Percentiles rank a stretch among this genome's conserved stretches.
phyloP scores from a whole-genome alignment of 192 early-diverging fungal species.

The Lunasporangiospora selenospora region DNA sequence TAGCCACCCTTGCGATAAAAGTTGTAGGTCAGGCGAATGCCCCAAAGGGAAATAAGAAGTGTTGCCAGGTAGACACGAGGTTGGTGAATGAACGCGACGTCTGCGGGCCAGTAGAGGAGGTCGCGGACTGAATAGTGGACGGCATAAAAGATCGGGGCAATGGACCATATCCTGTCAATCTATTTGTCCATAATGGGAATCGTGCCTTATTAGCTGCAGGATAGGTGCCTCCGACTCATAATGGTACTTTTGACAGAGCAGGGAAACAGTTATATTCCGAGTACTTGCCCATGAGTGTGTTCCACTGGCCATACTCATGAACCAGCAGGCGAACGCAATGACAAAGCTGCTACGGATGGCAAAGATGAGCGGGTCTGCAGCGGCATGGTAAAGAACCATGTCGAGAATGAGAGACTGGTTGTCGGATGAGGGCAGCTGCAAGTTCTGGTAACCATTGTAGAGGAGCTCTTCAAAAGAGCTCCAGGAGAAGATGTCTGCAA shows the following conservation, averaged over 20 bases:
- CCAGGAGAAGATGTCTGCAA: conserved; percentile 26
- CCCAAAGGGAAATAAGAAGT: conserved; percentile 70
- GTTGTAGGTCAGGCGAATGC: conserved; percentile 77
- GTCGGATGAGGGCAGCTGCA: conserved; percentile 21
- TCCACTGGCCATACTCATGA: conserved; percentile 48
- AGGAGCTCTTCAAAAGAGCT: conserved; percentile 10
- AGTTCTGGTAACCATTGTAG: conserved; percentile 2
- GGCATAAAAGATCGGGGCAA: conserved; percentile 68
- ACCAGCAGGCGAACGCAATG: conserved; percentile 45
- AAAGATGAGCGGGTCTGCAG: conserved; percentile 48
- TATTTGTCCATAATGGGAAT: conserved; percentile 1
- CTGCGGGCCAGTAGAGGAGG: conserved; percentile 43
- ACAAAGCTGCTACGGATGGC: conserved; percentile 19
- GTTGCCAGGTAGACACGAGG: conserved; percentile 43
- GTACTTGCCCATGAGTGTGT: conserved; percentile 55
- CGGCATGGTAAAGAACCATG: conserved; percentile 32
- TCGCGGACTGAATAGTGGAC: conserved; percentile 62
- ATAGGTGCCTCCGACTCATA: not conserved
- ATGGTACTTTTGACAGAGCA: too few species aligned
- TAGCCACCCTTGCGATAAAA: conserved; percentile 83
- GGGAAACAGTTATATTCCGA: too few species aligned
- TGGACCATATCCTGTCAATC: conserved; percentile 83
- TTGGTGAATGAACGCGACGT: conserved; percentile 13
- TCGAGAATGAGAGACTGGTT: conserved; percentile 18
- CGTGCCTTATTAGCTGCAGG: too few species aligned